Conservation (phyloP, 306 rosid genomes). For the Carpinus fangiana region DNA sequence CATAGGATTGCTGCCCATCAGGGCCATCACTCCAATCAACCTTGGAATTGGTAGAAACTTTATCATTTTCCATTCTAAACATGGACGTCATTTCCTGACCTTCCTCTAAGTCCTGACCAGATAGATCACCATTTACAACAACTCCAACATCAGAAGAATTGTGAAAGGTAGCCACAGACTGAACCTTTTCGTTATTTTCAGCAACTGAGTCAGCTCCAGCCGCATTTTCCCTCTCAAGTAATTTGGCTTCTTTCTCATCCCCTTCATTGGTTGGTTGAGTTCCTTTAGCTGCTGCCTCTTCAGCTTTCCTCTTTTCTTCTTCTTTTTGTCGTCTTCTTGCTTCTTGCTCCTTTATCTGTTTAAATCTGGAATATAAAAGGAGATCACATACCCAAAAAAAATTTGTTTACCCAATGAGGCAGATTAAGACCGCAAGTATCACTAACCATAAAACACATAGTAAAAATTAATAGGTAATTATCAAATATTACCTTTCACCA, state of each 20-base stretch:
- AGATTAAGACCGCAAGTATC: conserved; percentile 25
- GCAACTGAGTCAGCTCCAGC: conserved; percentile 35
- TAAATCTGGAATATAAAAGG: conserved; percentile 59
- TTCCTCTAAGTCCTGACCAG: conserved; percentile 40
- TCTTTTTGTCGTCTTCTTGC: conserved; percentile 63
- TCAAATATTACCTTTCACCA: conserved; percentile 75
- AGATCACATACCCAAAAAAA: conserved; percentile 1
- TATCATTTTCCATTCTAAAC: conserved; percentile 37
- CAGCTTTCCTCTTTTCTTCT: conserved; percentile 69
- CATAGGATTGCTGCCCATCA: conserved; percentile 27
- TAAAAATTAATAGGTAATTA: conserved; percentile 7
- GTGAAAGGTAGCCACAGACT: conserved; percentile 31
- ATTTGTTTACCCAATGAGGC: neutral
- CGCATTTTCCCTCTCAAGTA: conserved; percentile 37
- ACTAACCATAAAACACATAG: neutral
- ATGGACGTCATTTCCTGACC: conserved; percentile 38
- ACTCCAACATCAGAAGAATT: conserved; percentile 47
- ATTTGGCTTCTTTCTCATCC: conserved; percentile 32
- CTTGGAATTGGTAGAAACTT: conserved; percentile 36
- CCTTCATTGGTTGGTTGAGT: conserved; percentile 35
- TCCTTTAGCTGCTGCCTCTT: conserved; percentile 53
- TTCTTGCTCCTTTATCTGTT: conserved; percentile 82
- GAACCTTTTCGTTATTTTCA: conserved; percentile 35
- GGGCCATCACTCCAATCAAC: conserved; percentile 35
- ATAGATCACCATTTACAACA: conserved; percentile 59